Evolutionary conservation across 2,329 filamentous ascomycete species (phyloP), one percentile per base, ranked within the genome.

Genomic region (Sarocladiaceae sp.): DNA sequence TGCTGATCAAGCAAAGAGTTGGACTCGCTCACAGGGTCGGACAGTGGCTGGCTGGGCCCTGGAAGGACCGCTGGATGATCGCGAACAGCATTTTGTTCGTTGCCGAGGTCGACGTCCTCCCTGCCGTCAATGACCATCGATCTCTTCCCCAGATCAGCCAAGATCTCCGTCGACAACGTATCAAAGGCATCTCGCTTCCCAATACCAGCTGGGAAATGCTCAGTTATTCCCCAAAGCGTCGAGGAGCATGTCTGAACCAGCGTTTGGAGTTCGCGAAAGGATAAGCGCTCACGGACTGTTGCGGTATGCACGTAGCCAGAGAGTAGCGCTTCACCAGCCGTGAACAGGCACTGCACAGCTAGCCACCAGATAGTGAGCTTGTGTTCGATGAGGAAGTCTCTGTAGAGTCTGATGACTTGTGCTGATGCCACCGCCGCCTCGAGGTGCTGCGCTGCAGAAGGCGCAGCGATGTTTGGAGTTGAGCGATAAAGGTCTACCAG

Each of bases 341-440:
- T n/a, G 16, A n/a, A 15, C 4, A 41, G 21, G 2, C 37, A 21
- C 16, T 41, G 16, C 12, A 41, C 37, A 20, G 37, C 37, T 26
- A 21, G 37, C 37, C 37, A 41, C 16, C 24, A 41, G 15, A 41
- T 41, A 9, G 37, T 41, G n/a, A 41, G 21, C n/a, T 26, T 41
- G 21, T 41, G 23, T 16, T 41, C 37, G 23, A 6, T 21, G 18
- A 41, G 23, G 18, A 23, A 41, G 7, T 26, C 10, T 6, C 37
- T 16, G 13, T 27, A 41, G 4, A 41, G 19, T 12, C 24, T 18
- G 10, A 41, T 41, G 16, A 41, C 19, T 4, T 24, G 11, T 10
- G 13, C 23, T 5, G 37, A 16, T 9, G 23, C 23, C 13, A 9
- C 6, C 13, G 37, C 15, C 9, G n/a, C 23, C n/a, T 15, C 18